Evolutionary conservation across 2,329 filamentous ascomycete genomes (phyloP).

Genomic region (Trichothecium sympodiale): DNA sequence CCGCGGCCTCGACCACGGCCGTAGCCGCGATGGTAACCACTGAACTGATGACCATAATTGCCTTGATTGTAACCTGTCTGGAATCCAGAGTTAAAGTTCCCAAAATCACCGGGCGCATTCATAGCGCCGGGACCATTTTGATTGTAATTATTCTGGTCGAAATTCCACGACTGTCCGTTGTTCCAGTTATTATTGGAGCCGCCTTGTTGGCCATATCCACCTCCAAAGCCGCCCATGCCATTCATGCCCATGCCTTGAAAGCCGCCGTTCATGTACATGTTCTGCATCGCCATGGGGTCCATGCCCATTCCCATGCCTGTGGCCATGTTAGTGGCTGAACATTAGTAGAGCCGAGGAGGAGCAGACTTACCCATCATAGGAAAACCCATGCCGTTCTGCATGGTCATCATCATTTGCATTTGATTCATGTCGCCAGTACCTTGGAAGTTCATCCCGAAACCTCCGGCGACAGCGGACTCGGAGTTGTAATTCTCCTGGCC

Average conservation of each 20-base stretch:
- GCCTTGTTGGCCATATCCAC: slow-evolving; percentile 35
- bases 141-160: slow-evolving; percentile 83
- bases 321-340: not conserved
- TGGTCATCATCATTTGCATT: slow-evolving; percentile 72
- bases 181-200: slow-evolving; percentile 72
- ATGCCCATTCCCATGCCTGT: slow-evolving; percentile 58
- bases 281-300: slow-evolving; percentile 68
- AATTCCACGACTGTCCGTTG: slow-evolving; percentile 73
- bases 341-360: not conserved
- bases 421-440: slow-evolving; percentile 58
- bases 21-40: slow-evolving; percentile 64
- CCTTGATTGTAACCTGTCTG: slow-evolving; percentile 70
- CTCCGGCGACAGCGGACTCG: slow-evolving; percentile 31
- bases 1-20: slow-evolving; percentile 56
- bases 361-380: slow-evolving; percentile 75
- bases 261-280: slow-evolving; percentile 69
- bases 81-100: slow-evolving; percentile 67
- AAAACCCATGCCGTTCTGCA: slow-evolving; percentile 60
- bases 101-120: slow-evolving; percentile 71
- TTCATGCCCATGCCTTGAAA: slow-evolving; percentile 69
- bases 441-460: slow-evolving; percentile 48
- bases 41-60: slow-evolving; percentile 73
- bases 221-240: slow-evolving; percentile 67
- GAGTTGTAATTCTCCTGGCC: slow-evolving; percentile 21
- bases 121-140: slow-evolving; percentile 58